Conservation (phyloP, 2,329 filamentous ascomycete species). For the Curvularia sp. region DNA sequence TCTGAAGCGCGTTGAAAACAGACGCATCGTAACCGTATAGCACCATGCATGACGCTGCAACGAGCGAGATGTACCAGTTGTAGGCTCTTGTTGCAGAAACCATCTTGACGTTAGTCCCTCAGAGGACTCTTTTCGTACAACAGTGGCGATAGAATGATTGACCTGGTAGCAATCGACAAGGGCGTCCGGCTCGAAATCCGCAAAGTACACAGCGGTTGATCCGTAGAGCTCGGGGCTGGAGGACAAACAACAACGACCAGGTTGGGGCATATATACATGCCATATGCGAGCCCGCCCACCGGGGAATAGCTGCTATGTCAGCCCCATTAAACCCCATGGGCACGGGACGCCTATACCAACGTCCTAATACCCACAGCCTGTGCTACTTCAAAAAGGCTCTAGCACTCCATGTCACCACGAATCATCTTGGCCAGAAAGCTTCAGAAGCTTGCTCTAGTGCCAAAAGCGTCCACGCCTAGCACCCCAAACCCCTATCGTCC, state of each 20-base stretch:
- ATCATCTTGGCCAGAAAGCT: slow-evolving; percentile 35
- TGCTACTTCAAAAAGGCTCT: slow-evolving; percentile 5
- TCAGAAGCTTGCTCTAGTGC: slow-evolving; percentile 32
- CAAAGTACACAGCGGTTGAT: slow-evolving; percentile 28
- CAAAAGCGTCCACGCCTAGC: slow-evolving; percentile 13
- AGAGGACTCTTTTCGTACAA: neutral
- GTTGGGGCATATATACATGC: slow-evolving; percentile 31
- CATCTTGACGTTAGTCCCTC: slow-evolving; percentile 35
- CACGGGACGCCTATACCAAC: slow-evolving; percentile 30
- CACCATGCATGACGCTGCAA: slow-evolving; percentile 77
- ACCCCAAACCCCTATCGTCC: slow-evolving; percentile 9
- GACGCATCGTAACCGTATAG: slow-evolving; percentile 78
- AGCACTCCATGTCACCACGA: slow-evolving; percentile 40
- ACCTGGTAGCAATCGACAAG: slow-evolving; percentile 1
- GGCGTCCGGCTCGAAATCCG: slow-evolving; percentile 21
- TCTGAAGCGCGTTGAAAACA: slow-evolving; percentile 75
- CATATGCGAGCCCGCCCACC: slow-evolving; percentile 24
- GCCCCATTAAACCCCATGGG: slow-evolving; percentile 34
- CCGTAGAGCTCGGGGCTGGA: slow-evolving; percentile 20
- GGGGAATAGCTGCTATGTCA: slow-evolving; percentile 15
- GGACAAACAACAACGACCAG: slow-evolving; percentile 17
- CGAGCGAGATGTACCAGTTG: slow-evolving; percentile 70
- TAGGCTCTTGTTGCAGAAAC: slow-evolving; percentile 52
- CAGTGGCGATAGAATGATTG: neutral
- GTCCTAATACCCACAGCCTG: slow-evolving; percentile 20